A percentile compares a stretch with the other conserved stretches of the same genome.
Conservation (phyloP, 2,329 filamentous ascomycete genomes). For the Fusarium drepaniforme region DNA sequence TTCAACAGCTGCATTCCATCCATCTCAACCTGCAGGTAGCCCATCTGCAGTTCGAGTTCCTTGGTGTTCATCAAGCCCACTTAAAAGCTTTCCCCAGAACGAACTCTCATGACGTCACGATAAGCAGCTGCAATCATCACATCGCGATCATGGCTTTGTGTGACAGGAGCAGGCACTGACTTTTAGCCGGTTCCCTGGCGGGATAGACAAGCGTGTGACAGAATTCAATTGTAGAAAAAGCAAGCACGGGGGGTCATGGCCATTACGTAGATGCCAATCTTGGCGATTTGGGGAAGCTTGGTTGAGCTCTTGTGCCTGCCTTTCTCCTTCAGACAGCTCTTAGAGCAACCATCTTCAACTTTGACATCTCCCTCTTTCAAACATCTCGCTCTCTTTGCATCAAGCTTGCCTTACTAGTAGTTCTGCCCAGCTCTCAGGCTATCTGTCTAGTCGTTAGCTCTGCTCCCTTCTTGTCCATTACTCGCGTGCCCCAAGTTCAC, state of each 20-base stretch:
- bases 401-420: background rate
- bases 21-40: background rate
- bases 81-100: conserved; percentile 7
- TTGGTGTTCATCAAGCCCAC: background rate
- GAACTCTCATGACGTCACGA: conserved; percentile 43
- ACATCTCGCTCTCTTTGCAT: background rate
- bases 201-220: conserved; percentile 14
- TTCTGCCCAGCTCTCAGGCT: background rate
- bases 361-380: background rate
- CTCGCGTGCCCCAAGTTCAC: conserved; percentile 16
- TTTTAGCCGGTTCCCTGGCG: conserved; percentile 9
- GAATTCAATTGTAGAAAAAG: conserved; percentile 18
- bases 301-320: conserved; percentile 23
- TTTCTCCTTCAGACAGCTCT: conserved; percentile 16
- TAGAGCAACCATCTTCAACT: conserved; percentile 3
- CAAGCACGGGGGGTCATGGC: conserved; percentile 8
- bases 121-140: conserved; percentile 18
- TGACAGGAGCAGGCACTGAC: conserved; percentile 27
- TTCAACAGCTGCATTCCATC: background rate
- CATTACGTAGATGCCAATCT: conserved; percentile 35
- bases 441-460: background rate
- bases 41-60: background rate
- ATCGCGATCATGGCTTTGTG: conserved; percentile 41
- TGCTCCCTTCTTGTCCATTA: background rate
- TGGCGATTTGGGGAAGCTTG: conserved; percentile 20